Base-by-base conservation (phyloP, 768 basidiomycete species). In the Mycena olivaceomarginata region DNA sequence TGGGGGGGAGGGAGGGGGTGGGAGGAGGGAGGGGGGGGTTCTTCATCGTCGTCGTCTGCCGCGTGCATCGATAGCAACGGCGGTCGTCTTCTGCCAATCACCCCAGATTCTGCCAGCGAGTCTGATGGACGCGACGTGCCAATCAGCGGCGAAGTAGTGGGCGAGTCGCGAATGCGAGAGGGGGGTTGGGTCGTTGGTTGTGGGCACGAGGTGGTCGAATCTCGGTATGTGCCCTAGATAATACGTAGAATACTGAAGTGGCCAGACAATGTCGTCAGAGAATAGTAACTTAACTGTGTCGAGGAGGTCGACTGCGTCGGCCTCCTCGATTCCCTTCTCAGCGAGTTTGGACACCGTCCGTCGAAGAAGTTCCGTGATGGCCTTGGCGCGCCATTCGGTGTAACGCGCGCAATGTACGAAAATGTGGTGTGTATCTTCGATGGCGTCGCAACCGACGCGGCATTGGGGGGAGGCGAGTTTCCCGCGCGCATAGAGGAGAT, bases 231-330 rank as follows among this genome's bases (percentile, higher is more conserved):
- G 72, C 5, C 72, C 72, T 66, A 72, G 43, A 40, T 56, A 72
- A 46, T 72, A 72, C 2, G 18, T 9, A n/a, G 51, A 72, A n/a
- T 53, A 31, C 4, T 72, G 39, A 22, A 72, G 45, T 22, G 64
- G 72, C 72, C 72, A 72, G 18, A 57, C 4, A 11, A 5, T 2
- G 3, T 25, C n/a, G 22, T 72, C 25, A 3, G 13, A 0, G 40
- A 72, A 72, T 5, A 72, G 72, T 4, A 41, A 72, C 72, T 72
- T 72, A 66, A 22, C 72, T 72, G 41, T n/a, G 25, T 12, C 25
- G 40, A 72, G 64, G 64, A 72, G 63, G 51, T n/a, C 13, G 39
- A 43, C 13, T 2, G 9, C 0, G 46, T 46, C 70, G 18, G 18
- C 60, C 51, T 72, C 51, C 53, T 72, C 53, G 8, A 65, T 37